Base-by-base conservation (phyloP, 179 eudicot genomes). In the Amaranthus tricolor region DNA sequence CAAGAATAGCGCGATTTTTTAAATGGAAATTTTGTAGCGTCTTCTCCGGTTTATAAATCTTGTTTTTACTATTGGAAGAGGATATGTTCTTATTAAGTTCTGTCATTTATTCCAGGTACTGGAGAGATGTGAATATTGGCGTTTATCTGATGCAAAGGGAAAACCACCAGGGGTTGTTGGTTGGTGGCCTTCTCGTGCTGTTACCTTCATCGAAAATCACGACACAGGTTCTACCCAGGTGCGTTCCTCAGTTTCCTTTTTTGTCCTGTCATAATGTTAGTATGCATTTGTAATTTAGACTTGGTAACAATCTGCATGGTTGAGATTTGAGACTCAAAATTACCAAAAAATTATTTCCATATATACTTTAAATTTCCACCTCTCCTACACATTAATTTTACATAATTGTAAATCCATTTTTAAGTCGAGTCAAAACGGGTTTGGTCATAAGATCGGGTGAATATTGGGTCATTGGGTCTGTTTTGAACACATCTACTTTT, bases 181-280 rank as follows among this genome's bases (percentile, higher is more conserved):
- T 49, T 96, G 99, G 99, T 96, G 99, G 99, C 99, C 99, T 5
- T 96, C 99, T 56, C 92, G 99, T 53, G 99, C 98, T 68, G 91
- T 96, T 68, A 96, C 99, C 67, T 96, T 96, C 68, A 93, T 96
- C 71, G 99, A 96, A 81, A 96, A 96, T 87, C 99, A 96, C 79
- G 99, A 96, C 83, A 96, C 99, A 69, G 99, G 99, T 73, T 96
- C 99, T 66, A 96, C 99, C 55, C 99, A 96, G 99, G 99, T 96
- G 73, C 77, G 4, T 10, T 58, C 74, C 76, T 58, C 12, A 44
- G 51, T 48, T 53, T 59, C 24, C 31, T 19, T 63, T 7, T 49
- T 63, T 54, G 6, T 1, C 49, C 58, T 19, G 24, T 21, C 70
- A 53, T 52, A 52, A 62, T 15, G 55, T 49, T 51, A 51, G 47